Conservation (phyloP, 108 stramenopile species). For the Aurantiochytrium sp. region DNA sequence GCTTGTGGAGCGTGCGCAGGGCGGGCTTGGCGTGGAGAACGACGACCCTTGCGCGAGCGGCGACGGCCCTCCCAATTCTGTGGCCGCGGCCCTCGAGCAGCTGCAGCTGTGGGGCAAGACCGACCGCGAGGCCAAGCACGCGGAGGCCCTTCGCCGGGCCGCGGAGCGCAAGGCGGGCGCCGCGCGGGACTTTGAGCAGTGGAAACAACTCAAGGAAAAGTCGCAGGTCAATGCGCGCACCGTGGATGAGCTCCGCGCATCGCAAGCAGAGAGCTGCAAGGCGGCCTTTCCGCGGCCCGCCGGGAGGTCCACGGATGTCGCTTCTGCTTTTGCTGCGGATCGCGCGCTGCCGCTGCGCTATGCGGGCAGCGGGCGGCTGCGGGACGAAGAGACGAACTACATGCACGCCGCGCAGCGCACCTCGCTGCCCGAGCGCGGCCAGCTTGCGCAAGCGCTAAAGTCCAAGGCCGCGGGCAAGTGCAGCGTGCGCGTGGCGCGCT, state of each 20-base stretch:
- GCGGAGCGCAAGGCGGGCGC: neutral
- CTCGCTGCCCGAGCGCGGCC: neutral
- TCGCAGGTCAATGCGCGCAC: neutral
- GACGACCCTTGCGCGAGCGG: too few species aligned
- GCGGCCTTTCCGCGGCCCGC: neutral
- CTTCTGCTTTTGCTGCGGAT: neutral
- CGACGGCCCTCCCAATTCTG: neutral
- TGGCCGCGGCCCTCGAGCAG: neutral
- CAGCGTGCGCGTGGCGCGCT: neutral
- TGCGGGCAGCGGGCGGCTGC: neutral
- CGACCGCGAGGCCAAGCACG: neutral
- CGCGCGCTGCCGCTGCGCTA: neutral
- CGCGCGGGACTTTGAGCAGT: constrained; percentile 5
- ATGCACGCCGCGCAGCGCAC: constrained; percentile 10
- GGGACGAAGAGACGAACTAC: neutral
- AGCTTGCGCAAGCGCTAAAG: neutral
- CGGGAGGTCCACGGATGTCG: neutral
- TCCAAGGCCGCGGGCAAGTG: neutral
- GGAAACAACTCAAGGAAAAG: neutral
- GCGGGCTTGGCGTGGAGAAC: neutral
- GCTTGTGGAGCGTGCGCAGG: neutral
- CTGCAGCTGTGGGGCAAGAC: neutral
- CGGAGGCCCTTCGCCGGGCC: neutral
- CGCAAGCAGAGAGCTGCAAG: neutral
- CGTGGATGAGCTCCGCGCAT: neutral